Conservation (phyloP, 202 grass and related monocot species). For the Hordeum pubiflorum region DNA sequence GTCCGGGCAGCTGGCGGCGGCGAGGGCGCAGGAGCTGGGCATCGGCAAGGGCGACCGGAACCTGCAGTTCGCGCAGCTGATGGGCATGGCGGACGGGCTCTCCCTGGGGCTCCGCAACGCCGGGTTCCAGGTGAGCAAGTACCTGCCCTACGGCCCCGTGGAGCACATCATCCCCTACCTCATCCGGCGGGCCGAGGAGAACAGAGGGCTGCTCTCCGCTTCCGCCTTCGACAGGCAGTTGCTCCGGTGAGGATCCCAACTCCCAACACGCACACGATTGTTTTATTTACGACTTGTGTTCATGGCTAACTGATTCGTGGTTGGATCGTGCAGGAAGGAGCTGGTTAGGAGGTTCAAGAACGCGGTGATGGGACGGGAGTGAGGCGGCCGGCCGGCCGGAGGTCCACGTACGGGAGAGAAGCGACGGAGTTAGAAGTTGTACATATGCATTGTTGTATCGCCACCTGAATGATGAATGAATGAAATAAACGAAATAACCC, state of each 20-base stretch:
- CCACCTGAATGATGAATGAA: background rate
- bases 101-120: slow-evolving; percentile 71
- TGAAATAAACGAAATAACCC: slow-evolving; percentile 15
- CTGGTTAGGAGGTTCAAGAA: slow-evolving; percentile 46
- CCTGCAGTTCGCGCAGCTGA: slow-evolving; percentile 90
- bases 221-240: slow-evolving; percentile 67
- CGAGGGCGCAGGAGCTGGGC: slow-evolving; percentile 61
- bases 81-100: slow-evolving; percentile 94
- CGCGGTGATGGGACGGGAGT: slow-evolving; percentile 30
- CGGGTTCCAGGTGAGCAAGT: slow-evolving; percentile 84
- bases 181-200: slow-evolving; percentile 85
- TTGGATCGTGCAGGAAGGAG: slow-evolving; percentile 43
- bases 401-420: background rate
- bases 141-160: slow-evolving; percentile 89
- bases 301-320: background rate
- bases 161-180: slow-evolving; percentile 91
- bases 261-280: background rate
- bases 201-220: slow-evolving; percentile 72
- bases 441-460: slow-evolving; percentile 37
- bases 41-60: slow-evolving; percentile 44
- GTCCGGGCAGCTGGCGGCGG: slow-evolving; percentile 57
- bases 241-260: slow-evolving; percentile 31
- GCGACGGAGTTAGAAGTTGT: slow-evolving; percentile 10
- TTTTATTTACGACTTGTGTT: background rate
- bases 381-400: background rate